phyloP scores from a whole-genome alignment of 2,329 filamentous ascomycete genomes.

The Xylariales sp. region DNA sequence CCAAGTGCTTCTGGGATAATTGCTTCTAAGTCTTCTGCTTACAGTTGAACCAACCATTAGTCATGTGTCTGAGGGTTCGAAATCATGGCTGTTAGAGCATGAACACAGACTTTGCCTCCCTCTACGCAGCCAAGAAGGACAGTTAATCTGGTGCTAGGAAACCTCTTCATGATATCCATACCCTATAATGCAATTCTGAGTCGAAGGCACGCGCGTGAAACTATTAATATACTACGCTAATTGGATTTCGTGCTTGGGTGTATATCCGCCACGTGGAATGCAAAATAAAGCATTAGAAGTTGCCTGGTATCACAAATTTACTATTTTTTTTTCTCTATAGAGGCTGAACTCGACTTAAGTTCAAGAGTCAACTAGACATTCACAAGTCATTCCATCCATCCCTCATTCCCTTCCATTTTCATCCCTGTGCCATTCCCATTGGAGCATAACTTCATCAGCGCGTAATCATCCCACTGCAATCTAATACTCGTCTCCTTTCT shows the following conservation, averaged over 20 bases:
- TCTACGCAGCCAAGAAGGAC: too few relatives aligned
- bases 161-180: too few relatives aligned
- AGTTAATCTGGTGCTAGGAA: too few relatives aligned
- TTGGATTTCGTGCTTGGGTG: background rate
- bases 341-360: slow-evolving; percentile 10
- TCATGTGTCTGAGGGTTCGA: too few relatives aligned
- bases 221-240: background rate
- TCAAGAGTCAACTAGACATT: slow-evolving; percentile 18
- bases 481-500: slow-evolving; percentile 49
- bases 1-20: too few relatives aligned
- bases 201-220: too few relatives aligned
- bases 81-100: background rate
- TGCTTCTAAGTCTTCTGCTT: background rate
- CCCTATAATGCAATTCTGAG: too few relatives aligned
- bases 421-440: slow-evolving; percentile 28
- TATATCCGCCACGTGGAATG: background rate
- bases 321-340: slow-evolving; percentile 33
- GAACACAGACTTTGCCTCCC: background rate
- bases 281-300: background rate
- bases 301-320: slow-evolving; percentile 37
- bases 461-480: slow-evolving; percentile 42
- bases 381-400: slow-evolving; percentile 18
- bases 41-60: background rate
- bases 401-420: slow-evolving; percentile 32
- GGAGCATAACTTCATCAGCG: slow-evolving; percentile 45